Base-by-base conservation (phyloP, 1,284 basidiomycete species). In the Ceratobasidium sp. region DNA sequence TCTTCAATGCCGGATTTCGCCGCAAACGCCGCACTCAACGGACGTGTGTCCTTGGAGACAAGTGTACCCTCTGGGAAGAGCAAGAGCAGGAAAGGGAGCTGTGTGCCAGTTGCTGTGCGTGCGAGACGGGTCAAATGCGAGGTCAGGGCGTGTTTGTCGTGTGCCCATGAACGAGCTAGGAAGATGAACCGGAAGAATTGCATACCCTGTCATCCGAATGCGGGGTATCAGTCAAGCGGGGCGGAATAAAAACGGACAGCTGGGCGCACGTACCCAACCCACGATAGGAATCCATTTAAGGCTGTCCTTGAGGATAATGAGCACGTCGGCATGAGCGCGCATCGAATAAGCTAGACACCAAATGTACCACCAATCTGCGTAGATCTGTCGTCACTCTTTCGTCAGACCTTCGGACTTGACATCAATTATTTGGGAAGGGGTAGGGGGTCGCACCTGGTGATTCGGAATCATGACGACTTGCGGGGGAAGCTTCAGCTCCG, bases 21-120 rank as follows among this genome's bases (percentile, higher is more conserved):
- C 11, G 94, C 93, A 80, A 91, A 98, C 78, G 91, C 92, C 82
- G 89, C 89, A 82, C 93, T 96, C 77, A 93, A 87, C 0, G 93
- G 93, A 59, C 94, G 85, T 1, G 96, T 98, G 77, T 95, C 85
- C 72, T 89, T 87, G 80, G 92, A 94, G 14, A 95, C 91, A 51
- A 98, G 89, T 0, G 96, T 98, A 17, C 96, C 96, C 82, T 98
- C 96, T 0, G 96, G 96, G 81, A 96, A 98, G 59, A 98, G 87
- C 60, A 98, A 85, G 78, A 97, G 89, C 76, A 92, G 91, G 47
- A 98, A 85, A 0, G 94, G 93, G 29, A 87, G 88, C 73, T 91
- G 87, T 79, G 89, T 85, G 66, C 86, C 84, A 79, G 91, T 88
- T 15, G 90, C 89, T 44, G 86, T 86, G 73, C 85, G 85, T 4